phyloP scores from a whole-genome alignment of 805 yeast species.

The Saccharomyces jurei region DNA sequence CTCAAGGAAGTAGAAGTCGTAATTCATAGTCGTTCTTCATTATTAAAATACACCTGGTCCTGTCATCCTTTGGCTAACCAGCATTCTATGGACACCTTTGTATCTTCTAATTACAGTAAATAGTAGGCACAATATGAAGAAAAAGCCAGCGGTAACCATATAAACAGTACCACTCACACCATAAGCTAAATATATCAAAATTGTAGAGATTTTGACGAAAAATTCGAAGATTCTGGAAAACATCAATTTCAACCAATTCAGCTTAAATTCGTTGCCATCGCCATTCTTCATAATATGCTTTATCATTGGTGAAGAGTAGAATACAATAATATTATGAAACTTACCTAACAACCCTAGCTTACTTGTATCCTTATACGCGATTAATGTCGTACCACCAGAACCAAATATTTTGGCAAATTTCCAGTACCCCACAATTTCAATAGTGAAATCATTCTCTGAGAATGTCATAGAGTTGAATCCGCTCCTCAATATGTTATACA shows the following conservation, averaged over 20 bases:
- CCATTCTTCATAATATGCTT: constrained; percentile 1
- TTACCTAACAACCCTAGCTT: constrained; percentile 21
- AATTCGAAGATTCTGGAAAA: constrained; percentile 8
- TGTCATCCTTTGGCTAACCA: background rate
- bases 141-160: constrained; percentile 23
- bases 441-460: constrained; percentile 22
- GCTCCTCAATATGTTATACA: constrained; percentile 24
- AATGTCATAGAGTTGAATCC: constrained; percentile 26
- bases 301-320: constrained; percentile 19
- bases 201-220: constrained; percentile 16
- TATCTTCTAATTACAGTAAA: constrained; percentile 24
- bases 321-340: constrained; percentile 28
- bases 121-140: constrained; percentile 25
- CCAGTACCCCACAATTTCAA: constrained; percentile 21
- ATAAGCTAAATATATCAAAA: constrained; percentile 17
- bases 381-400: constrained; percentile 25
- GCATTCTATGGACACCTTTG: constrained; percentile 11
- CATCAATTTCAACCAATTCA: background rate
- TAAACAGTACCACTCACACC: constrained; percentile 27
- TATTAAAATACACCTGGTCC: background rate
- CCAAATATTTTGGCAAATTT: constrained; percentile 15
- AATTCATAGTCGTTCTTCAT: background rate
- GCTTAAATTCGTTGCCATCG: background rate
- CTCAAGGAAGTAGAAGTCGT: too few relatives aligned
- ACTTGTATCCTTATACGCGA: constrained; percentile 9